These are phyloP conservation scores for Ceratocystis diversiconidia DNA, from an alignment of 2,329 filamentous ascomycete genomes.

Conservation along the genomic window DNA sequence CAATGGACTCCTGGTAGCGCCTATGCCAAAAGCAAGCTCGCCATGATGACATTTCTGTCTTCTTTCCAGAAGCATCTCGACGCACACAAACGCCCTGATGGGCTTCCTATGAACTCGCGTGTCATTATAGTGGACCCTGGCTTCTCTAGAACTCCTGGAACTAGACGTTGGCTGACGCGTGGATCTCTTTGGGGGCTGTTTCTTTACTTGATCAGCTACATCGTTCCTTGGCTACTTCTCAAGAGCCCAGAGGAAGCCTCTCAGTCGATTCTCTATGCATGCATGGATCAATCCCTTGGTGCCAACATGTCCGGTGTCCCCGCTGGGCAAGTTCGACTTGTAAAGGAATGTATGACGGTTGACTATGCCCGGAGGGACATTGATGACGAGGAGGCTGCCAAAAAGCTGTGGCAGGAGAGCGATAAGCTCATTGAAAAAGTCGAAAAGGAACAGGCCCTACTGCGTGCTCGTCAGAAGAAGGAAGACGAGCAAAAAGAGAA, in stretches of 20 bases:
- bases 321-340: conserved; percentile 47
- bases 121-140: conserved; percentile 84
- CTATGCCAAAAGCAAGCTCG: conserved; percentile 57
- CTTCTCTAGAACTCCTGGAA: conserved; percentile 70
- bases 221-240: conserved; percentile 72
- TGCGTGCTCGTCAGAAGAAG: conserved; percentile 31
- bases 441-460: conserved; percentile 64
- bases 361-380: conserved; percentile 60
- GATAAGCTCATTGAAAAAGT: conserved; percentile 68
- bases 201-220: conserved; percentile 63
- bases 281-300: conserved; percentile 59
- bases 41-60: conserved; percentile 75
- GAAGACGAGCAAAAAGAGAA: conserved; percentile 24
- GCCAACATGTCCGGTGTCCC: conserved; percentile 34
- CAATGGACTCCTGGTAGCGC: conserved; percentile 42
- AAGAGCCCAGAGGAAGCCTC: conserved; percentile 75
- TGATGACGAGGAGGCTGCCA: conserved; percentile 62
- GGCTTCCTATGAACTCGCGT: conserved; percentile 64
- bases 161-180: conserved; percentile 70
- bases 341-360: conserved; percentile 80
- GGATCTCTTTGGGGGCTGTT: conserved; percentile 70
- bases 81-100: conserved; percentile 69
- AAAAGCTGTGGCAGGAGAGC: conserved; percentile 80
- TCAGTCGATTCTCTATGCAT: conserved; percentile 72
- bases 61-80: conserved; percentile 89